A percentile compares a stretch with the other conserved stretches of the same genome.
Conservation (phyloP, 2,329 filamentous ascomycete species). For the Talaromyces islandicus region DNA sequence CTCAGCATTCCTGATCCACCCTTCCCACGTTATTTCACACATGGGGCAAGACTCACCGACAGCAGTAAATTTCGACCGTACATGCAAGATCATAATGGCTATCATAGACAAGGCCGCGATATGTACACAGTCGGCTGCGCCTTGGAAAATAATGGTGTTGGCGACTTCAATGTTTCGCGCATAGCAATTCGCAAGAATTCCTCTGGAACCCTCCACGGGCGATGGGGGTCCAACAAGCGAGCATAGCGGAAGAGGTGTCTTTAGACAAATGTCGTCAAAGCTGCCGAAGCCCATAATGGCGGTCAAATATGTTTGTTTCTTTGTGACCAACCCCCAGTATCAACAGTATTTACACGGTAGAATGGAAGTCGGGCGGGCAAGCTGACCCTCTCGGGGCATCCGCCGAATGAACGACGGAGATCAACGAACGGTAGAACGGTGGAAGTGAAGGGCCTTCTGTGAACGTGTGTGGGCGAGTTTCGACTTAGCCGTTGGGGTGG, state of each 20-base stretch:
- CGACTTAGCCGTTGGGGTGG: background rate
- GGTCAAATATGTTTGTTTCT: background rate
- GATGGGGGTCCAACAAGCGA: constrained; percentile 66
- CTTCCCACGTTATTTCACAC: constrained; percentile 6
- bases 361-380: background rate
- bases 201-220: constrained; percentile 61
- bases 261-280: constrained; percentile 79
- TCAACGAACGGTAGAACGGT: background rate
- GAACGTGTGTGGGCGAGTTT: background rate
- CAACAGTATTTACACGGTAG: background rate
- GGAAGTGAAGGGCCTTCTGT: constrained; percentile 1
- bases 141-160: constrained; percentile 98
- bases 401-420: background rate
- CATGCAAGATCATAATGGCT: constrained; percentile 93
- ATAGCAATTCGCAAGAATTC: constrained; percentile 87
- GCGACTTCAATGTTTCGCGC: constrained; percentile 91
- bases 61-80: constrained; percentile 95
- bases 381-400: constrained; percentile 4
- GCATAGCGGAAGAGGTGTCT: constrained; percentile 81
- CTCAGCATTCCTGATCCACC: constrained; percentile 2
- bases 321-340: background rate
- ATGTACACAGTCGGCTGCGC: constrained; percentile 84
- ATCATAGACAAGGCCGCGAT: constrained; percentile 89
- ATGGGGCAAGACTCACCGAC: constrained; percentile 62
- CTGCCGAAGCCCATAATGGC: constrained; percentile 80